Base-by-base conservation (phyloP, 164 flowering plant species). In the Magnolia kwangsiensis region DNA sequence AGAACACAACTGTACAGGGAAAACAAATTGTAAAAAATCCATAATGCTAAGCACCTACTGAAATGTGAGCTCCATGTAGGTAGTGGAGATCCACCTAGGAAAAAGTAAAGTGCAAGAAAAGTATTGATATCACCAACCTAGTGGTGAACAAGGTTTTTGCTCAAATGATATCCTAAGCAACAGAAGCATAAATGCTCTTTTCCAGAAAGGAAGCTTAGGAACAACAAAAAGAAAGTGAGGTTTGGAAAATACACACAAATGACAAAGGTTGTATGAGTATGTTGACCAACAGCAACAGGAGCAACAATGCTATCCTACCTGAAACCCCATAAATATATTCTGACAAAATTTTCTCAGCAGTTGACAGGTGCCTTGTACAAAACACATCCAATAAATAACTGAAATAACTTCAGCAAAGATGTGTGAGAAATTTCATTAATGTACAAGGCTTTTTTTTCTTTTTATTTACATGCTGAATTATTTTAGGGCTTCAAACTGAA, bases 401-500 rank as follows among this genome's bases (percentile, higher is more conserved):
- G 50, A 50, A 51, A 51, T 51, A 78, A 14, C 3, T 55, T 63
- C 59, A 63, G 31, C 4, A 73, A 69, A 11, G 27, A 76, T 31
- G n/a, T 20, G 59, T n/a, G 21, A 50, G 51, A 73, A 67, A 68
- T 76, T 76, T 64, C 69, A 76, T 76, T 72, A 63, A 72, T 61
- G 50, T 31, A 50, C 24, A 67, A 13, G 74, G 45, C 19, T 70
- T 50, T 27, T 50, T 27, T 76, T 23, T 67, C 31, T 78, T 37
- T 37, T 68, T 24, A 74, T 76, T 76, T 74, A 72, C 64, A 37
- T 70, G 74, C 59, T 37, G 45, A 37, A 37, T 37, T 37, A 37
- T 37, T 37, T 37, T 37, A 37, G 45, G 45, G 45, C 2, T 37
- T 37, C 45, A 37, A 37, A 2, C 45, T 37, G 45, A 37, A 16